Conservation (phyloP, 1,139 yeast species). For the Sugiyamaella castrensis region DNA sequence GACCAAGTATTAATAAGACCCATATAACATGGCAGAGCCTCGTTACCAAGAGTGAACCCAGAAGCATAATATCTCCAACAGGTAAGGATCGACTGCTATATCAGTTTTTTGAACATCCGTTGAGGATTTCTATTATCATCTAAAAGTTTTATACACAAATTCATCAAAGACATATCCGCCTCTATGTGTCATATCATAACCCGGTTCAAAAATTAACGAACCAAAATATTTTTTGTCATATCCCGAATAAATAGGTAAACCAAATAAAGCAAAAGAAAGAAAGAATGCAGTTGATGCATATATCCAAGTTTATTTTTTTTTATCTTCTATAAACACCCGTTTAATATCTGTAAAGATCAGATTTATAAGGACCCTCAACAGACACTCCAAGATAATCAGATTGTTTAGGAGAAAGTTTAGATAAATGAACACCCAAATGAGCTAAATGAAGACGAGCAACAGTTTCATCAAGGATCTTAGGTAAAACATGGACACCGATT, state of each 20-base stretch:
- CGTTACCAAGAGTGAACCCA: no score
- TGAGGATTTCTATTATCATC: slow-evolving; percentile 18
- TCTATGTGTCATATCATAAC: not conserved
- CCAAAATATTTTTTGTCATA: slow-evolving; percentile 1
- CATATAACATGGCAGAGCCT: no score
- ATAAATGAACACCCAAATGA: slow-evolving; percentile 90
- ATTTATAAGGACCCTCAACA: slow-evolving; percentile 95
- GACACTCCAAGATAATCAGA: slow-evolving; percentile 95
- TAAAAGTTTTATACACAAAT: slow-evolving; percentile 11
- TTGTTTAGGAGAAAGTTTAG: slow-evolving; percentile 75
- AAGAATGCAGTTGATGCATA: slow-evolving; percentile 24
- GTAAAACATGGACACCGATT: slow-evolving; percentile 93
- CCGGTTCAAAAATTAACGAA: no score
- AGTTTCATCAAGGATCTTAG: slow-evolving; percentile 98
- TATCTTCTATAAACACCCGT: no score
- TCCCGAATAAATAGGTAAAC: slow-evolving; percentile 15
- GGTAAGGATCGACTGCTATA: not conserved
- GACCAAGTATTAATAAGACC: no score
- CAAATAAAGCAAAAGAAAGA: slow-evolving; percentile 4
- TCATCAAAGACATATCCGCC: not conserved
- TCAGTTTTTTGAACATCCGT: slow-evolving; percentile 17
- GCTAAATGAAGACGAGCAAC: slow-evolving; percentile 97
- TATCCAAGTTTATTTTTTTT: no score
- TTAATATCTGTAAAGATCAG: slow-evolving; percentile 98
- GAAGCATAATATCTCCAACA: no score